Percentiles rank a stretch among this genome's conserved stretches.
Evolutionary conservation across 169 alveolate species (phyloP).

Genomic region (Plasmodium fragile): DNA sequence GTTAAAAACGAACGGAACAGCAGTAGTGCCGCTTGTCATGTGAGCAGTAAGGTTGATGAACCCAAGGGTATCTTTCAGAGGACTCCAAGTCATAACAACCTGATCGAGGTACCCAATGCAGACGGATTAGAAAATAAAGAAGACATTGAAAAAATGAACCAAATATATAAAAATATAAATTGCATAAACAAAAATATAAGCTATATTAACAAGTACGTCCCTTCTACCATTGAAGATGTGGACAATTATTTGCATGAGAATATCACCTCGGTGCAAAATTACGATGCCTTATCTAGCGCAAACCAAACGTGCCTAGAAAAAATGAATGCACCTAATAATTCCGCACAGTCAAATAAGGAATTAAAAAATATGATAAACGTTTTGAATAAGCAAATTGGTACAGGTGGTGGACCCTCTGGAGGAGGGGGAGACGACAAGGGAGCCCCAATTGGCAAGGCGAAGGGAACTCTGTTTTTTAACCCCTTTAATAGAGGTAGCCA

Average conservation of each 20-base stretch:
- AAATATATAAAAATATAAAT: constrained; percentile 55
- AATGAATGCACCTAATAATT: not conserved
- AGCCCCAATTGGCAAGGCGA: not conserved
- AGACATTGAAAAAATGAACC: constrained; percentile 39
- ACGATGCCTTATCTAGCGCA: constrained; percentile 23
- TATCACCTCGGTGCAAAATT: constrained; percentile 8
- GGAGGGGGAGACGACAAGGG: not conserved
- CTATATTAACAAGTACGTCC: constrained; percentile 44
- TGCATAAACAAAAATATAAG: constrained; percentile 64
- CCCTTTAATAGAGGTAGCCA: not conserved
- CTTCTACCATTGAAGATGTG: constrained; percentile 20
- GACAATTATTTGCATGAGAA: constrained; percentile 10
- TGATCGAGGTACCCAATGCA: constrained; percentile 2
- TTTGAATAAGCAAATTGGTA: constrained; percentile 18
- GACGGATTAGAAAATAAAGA: constrained; percentile 35
- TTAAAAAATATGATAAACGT: constrained; percentile 7
- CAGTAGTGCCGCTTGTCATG: not conserved
- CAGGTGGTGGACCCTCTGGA: not conserved
- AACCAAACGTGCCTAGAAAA: constrained; percentile 23
- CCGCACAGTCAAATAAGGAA: constrained; percentile 28
- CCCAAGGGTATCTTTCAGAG: not conserved
- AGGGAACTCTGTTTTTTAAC: not conserved
- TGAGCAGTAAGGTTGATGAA: not conserved
- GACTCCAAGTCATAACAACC: not conserved
- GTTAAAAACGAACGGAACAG: not conserved